Percentiles rank a stretch among this genome's conserved stretches.
Evolutionary conservation across 1,139 yeast species (phyloP).

Genomic region (Geotrichum phurueaensis): DNA sequence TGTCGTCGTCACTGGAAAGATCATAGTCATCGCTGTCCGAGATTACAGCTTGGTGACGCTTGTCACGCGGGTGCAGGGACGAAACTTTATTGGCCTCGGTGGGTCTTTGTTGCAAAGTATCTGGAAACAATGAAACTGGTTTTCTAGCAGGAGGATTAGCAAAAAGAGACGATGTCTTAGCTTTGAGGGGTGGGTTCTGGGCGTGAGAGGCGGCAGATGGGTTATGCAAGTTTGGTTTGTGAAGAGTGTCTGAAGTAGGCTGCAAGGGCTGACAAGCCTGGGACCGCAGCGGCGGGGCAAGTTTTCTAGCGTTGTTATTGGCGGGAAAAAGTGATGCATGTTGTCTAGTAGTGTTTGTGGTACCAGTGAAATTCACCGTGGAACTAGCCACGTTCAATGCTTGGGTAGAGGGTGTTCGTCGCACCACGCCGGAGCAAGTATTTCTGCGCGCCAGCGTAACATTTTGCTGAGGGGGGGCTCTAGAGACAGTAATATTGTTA

Average conservation of each 20-base stretch:
- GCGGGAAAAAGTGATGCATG: not conserved
- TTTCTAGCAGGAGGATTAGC: not conserved
- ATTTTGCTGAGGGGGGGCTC: not conserved
- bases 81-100: not conserved
- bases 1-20: slow-evolving; percentile 34
- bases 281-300: not conserved
- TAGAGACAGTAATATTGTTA: not conserved
- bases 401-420: not conserved
- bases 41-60: not conserved
- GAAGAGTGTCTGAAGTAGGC: not conserved
- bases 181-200: not conserved
- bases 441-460: not conserved
- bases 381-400: not conserved
- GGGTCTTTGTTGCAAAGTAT: not conserved
- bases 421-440: not conserved
- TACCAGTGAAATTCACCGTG: not conserved
- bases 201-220: not conserved
- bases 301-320: not conserved
- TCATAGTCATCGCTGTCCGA: slow-evolving; percentile 24
- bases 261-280: not conserved
- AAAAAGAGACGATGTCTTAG: not conserved
- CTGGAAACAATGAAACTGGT: not conserved
- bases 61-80: slow-evolving; percentile 6
- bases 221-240: not conserved
- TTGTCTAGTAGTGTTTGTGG: not conserved